Conservation (phyloP, 306 rosid genomes). For the Vigna hirtella region DNA sequence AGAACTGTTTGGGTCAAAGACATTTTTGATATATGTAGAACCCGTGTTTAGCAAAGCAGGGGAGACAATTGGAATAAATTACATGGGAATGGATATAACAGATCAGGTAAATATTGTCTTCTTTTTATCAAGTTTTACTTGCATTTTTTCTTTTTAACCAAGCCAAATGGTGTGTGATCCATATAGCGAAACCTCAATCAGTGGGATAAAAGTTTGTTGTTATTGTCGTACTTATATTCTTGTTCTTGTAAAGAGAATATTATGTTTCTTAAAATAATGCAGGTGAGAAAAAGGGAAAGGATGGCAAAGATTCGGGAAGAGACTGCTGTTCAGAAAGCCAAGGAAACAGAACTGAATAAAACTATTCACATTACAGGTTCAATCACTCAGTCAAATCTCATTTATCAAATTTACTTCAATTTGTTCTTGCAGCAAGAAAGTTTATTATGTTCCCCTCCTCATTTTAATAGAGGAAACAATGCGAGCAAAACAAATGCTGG, state of each 20-base stretch:
- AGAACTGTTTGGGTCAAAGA: slow-evolving; percentile 80
- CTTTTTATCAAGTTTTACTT: not conserved
- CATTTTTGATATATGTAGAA: slow-evolving; percentile 88
- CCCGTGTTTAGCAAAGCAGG: slow-evolving; percentile 95
- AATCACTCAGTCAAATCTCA: slow-evolving; percentile 27
- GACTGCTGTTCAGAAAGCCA: slow-evolving; percentile 93
- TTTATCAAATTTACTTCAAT: slow-evolving; percentile 27
- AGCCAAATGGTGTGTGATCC: not conserved
- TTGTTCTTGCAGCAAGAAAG: slow-evolving; percentile 20
- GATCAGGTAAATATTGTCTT: slow-evolving; percentile 70
- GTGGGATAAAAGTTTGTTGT: not conserved
- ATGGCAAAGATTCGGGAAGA: slow-evolving; percentile 89
- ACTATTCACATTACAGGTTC: slow-evolving; percentile 95
- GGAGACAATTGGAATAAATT: slow-evolving; percentile 88
- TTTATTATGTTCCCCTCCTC: slow-evolving; percentile 28
- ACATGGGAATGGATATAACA: slow-evolving; percentile 97
- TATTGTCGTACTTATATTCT: not conserved
- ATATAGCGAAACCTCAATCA: not conserved
- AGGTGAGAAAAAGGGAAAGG: slow-evolving; percentile 95
- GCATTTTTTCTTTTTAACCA: not conserved
- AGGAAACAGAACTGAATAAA: slow-evolving; percentile 89
- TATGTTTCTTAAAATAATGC: slow-evolving; percentile 34
- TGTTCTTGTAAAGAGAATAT: not conserved
- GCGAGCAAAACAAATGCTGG: slow-evolving; percentile 97
- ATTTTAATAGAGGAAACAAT: slow-evolving; percentile 82